Percentiles rank a stretch among this genome's conserved stretches.
Evolutionary conservation across 1,284 basidiomycete species (phyloP).

Genomic region (Golubevia pallescens): DNA sequence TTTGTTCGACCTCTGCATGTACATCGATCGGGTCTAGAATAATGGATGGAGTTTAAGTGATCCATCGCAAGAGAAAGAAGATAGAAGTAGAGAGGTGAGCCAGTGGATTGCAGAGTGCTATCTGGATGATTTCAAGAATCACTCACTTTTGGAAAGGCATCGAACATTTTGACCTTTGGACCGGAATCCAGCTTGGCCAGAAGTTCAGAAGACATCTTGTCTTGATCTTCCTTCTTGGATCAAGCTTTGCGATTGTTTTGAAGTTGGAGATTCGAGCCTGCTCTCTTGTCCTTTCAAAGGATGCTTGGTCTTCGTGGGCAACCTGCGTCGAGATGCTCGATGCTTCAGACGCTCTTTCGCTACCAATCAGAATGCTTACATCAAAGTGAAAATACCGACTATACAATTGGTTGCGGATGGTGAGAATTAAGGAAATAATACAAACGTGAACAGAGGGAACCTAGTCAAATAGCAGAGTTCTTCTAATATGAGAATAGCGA

Average conservation of each 20-base stretch:
- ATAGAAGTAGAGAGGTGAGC: too few species aligned
- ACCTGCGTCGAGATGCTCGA: too few species aligned
- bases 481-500: too few species aligned
- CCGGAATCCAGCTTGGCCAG: background rate
- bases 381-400: background rate
- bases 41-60: too few species aligned
- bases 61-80: too few species aligned
- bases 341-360: too few species aligned
- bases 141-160: conserved; percentile 60
- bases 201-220: background rate
- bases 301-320: background rate
- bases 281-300: background rate
- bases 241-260: background rate
- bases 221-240: background rate
- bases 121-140: background rate
- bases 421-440: background rate
- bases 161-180: conserved; percentile 43
- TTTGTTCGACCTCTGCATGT: conserved; percentile 39
- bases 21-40: conserved; percentile 45
- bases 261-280: background rate
- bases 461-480: too few species aligned
- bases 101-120: too few species aligned
- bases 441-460: background rate
- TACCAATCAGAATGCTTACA: background rate
- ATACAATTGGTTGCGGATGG: background rate